A percentile compares a stretch with the other conserved stretches of the same genome.
These are phyloP conservation scores for Xylaria intraflava DNA, from an alignment of 495 filamentous ascomycete species.

Conservation along the genomic window DNA sequence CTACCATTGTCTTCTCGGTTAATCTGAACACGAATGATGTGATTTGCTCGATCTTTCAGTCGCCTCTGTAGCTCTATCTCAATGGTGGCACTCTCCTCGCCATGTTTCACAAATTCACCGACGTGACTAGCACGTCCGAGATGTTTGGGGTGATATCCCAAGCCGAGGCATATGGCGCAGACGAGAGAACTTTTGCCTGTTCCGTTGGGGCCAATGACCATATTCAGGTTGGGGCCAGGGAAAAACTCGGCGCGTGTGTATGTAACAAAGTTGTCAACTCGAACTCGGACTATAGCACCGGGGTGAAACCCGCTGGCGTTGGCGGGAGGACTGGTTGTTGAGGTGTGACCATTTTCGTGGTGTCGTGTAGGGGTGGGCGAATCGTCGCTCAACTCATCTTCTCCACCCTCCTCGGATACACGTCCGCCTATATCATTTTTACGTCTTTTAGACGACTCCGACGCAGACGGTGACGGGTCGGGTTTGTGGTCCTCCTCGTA, in stretches of 20 bases:
- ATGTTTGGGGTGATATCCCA: constrained; percentile 77
- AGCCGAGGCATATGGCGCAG: constrained; percentile 89
- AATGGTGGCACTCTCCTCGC: constrained; percentile 65
- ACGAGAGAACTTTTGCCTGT: constrained; percentile 97
- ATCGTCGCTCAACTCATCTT: not conserved
- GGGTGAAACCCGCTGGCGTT: constrained; percentile 50
- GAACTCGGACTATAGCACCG: constrained; percentile 84
- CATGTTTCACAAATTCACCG: constrained; percentile 91
- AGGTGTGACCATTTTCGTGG: constrained; percentile 12
- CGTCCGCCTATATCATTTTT: constrained; percentile 5
- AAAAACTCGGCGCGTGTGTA: constrained; percentile 85
- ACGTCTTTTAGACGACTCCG: constrained; percentile 23
- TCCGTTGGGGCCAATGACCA: constrained; percentile 97
- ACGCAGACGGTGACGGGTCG: constrained; percentile 17
- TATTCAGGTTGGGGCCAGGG: constrained; percentile 89
- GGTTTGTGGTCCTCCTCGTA: constrained; percentile 32
- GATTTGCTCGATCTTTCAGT: constrained; percentile 50
- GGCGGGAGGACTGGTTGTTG: constrained; percentile 2
- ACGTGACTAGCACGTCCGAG: constrained; percentile 81
- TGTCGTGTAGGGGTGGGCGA: not conserved
- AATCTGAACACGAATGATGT: constrained; percentile 67
- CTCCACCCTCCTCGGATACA: constrained; percentile 9
- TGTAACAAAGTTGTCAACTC: constrained; percentile 87
- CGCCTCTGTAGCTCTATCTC: constrained; percentile 78
- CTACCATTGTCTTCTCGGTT: constrained; percentile 73